These are phyloP conservation scores for Pythium myriotylum DNA, from an alignment of 352 stramenopile species.

Conservation along the genomic window DNA sequence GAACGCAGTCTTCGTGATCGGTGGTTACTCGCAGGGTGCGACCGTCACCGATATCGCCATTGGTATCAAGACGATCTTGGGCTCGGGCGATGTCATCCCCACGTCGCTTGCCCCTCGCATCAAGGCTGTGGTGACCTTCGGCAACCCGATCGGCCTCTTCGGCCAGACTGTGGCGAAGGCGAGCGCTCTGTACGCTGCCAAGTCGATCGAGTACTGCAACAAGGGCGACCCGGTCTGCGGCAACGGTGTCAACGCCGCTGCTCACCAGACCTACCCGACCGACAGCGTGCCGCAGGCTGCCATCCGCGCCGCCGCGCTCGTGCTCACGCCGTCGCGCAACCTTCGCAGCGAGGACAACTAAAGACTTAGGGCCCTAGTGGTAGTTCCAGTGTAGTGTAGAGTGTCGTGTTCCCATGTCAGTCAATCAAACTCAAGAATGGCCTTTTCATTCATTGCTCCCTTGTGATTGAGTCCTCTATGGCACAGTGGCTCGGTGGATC, in stretches of 20 bases:
- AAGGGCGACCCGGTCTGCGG: constrained; percentile 18
- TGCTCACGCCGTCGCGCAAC: neutral
- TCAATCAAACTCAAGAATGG: too few relatives aligned
- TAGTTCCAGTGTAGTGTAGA: neutral
- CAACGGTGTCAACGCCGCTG: neutral
- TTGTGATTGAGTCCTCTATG: too few relatives aligned
- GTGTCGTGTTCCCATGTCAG: neutral
- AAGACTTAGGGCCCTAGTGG: neutral
- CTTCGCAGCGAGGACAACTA: neutral
- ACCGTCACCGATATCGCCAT: constrained; percentile 34
- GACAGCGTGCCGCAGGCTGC: constrained; percentile 10
- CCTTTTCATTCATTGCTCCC: too few relatives aligned
- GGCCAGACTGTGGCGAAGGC: constrained; percentile 1
- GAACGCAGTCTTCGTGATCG: constrained; percentile 15
- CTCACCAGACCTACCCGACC: constrained; percentile 14
- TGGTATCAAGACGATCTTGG: constrained; percentile 30
- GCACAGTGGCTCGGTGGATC: too few relatives aligned
- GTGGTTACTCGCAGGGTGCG: constrained; percentile 22
- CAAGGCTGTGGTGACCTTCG: constrained; percentile 34
- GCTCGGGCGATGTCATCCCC: constrained; percentile 20
- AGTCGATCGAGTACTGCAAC: constrained; percentile 21
- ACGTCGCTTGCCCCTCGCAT: constrained; percentile 28
- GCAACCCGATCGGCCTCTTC: constrained; percentile 5
- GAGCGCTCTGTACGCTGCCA: constrained; percentile 4
- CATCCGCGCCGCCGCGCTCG: neutral